A percentile compares a stretch with the other conserved stretches of the same genome.
phyloP scores from a whole-genome alignment of 2,329 filamentous ascomycete species.

The Fusarium drepaniforme region DNA sequence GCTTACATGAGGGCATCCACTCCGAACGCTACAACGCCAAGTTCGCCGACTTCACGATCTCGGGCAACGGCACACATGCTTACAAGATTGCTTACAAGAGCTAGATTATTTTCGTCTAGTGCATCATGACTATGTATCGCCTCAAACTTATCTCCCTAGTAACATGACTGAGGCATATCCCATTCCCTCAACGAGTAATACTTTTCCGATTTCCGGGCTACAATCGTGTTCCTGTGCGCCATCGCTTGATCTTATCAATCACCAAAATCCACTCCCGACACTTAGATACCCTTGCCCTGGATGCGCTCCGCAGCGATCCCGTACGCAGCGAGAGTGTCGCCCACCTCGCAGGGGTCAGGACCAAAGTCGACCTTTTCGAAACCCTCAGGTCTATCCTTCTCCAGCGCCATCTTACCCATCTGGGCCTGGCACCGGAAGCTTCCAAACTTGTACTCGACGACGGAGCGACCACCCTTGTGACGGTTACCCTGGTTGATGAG shows the following conservation, averaged over 20 bases:
- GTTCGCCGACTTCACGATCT: not conserved
- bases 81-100: not conserved
- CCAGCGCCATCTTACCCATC: slow-evolving; percentile 57
- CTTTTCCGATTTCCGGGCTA: not conserved
- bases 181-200: not conserved
- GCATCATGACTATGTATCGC: not conserved
- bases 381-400: slow-evolving; percentile 49
- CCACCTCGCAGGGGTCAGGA: slow-evolving; percentile 53
- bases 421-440: slow-evolving; percentile 68
- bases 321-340: slow-evolving; percentile 48
- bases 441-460: slow-evolving; percentile 65
- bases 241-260: not conserved
- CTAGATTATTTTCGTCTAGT: not conserved
- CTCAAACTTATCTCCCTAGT: not conserved
- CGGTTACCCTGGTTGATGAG: slow-evolving; percentile 41
- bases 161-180: not conserved
- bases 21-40: not conserved
- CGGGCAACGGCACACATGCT: not conserved
- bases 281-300: slow-evolving; percentile 46
- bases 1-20: not conserved
- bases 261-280: not conserved
- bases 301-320: slow-evolving; percentile 49
- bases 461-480: slow-evolving; percentile 40
- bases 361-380: slow-evolving; percentile 55
- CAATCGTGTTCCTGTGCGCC: slow-evolving; percentile 7